Percentiles rank a stretch among this genome's conserved stretches.
Evolutionary conservation across 139 green algal species (phyloP).

Genomic region (Chlamydomonas sp.): DNA sequence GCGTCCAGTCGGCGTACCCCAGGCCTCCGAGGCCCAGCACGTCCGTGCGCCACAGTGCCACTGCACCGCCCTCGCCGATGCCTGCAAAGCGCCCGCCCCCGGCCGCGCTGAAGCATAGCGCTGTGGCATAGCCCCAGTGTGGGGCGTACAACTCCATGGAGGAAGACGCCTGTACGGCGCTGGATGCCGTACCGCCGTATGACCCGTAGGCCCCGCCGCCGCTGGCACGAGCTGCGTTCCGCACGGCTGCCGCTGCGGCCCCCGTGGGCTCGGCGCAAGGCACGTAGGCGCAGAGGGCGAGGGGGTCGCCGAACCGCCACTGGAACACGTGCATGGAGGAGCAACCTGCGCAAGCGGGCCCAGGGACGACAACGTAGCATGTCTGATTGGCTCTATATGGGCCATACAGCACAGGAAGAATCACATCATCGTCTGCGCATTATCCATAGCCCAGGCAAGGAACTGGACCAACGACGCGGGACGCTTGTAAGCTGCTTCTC

Average conservation of each 20-base stretch:
- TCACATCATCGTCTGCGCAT: too few relatives aligned
- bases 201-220: neutral
- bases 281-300: constrained; percentile 9
- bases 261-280: constrained; percentile 24
- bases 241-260: neutral
- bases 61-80: constrained; percentile 78
- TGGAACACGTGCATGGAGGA: constrained; percentile 2
- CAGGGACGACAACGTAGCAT: neutral
- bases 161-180: neutral
- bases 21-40: constrained; percentile 57
- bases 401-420: too few relatives aligned
- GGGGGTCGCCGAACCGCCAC: constrained; percentile 25
- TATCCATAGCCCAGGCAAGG: too few relatives aligned
- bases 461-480: too few relatives aligned
- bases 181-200: neutral
- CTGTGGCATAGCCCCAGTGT: constrained; percentile 39
- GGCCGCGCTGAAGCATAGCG: constrained; percentile 69
- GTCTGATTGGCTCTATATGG: neutral
- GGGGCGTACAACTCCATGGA: constrained; percentile 13
- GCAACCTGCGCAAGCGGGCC: neutral
- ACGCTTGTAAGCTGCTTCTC: too few relatives aligned
- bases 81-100: constrained; percentile 76
- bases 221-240: neutral
- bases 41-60: constrained; percentile 82
- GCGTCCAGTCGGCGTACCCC: constrained; percentile 80